Evolutionary conservation across 305 asterid species (phyloP).

Genomic region (Caryopteris hybrid): DNA sequence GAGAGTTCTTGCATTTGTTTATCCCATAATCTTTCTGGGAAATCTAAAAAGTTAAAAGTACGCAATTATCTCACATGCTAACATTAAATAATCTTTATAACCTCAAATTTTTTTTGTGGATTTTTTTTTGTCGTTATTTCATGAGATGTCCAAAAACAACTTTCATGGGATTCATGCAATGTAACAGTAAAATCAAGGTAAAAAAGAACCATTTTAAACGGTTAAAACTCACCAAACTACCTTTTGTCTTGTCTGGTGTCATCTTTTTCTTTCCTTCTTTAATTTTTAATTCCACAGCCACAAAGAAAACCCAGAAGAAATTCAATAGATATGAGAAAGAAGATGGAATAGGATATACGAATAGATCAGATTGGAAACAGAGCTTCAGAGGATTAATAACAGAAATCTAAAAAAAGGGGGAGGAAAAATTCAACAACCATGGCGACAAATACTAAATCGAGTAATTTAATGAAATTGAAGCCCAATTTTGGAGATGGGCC

Average conservation of each 20-base stretch:
- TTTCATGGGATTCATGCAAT: background rate
- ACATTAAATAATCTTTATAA: background rate
- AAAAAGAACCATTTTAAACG: background rate
- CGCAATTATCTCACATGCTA: background rate
- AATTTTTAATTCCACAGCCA: background rate
- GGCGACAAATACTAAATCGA: slow-evolving; percentile 28
- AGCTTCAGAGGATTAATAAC: background rate
- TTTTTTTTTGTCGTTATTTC: too few relatives aligned
- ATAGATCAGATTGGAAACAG: background rate
- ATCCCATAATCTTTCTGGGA: background rate
- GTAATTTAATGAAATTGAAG: slow-evolving; percentile 22
- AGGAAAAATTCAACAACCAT: slow-evolving; percentile 5
- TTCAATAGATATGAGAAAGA: background rate
- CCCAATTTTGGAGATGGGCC: slow-evolving; percentile 25
- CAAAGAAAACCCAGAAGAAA: background rate
- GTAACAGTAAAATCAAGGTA: background rate
- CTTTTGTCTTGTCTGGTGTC: background rate
- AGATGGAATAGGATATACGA: background rate
- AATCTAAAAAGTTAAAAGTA: background rate
- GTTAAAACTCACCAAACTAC: slow-evolving; percentile 14
- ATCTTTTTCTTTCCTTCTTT: background rate
- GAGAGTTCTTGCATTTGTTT: background rate
- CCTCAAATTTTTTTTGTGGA: too few relatives aligned
- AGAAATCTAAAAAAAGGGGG: background rate
- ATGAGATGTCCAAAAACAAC: too few relatives aligned